Conservation (phyloP, 2,329 filamentous ascomycete genomes). For the Davidsoniella australis region DNA sequence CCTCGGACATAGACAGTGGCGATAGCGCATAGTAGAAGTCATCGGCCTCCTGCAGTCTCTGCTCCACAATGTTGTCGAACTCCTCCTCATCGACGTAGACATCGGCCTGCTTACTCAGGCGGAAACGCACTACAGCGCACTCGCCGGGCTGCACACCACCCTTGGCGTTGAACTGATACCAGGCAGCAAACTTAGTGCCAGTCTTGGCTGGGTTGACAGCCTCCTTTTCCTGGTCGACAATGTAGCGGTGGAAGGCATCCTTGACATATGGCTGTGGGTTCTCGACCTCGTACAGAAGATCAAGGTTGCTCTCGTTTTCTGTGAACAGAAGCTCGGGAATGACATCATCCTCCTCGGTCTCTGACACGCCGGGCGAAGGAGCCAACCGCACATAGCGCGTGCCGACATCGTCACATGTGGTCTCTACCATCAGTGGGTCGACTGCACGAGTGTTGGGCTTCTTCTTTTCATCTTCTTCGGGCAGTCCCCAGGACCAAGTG, state of each 20-base stretch:
- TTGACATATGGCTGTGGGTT: conserved; percentile 81
- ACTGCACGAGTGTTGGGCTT: conserved; percentile 63
- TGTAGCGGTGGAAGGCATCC: conserved; percentile 81
- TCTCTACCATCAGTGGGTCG: conserved; percentile 24
- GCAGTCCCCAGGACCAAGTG: conserved; percentile 88
- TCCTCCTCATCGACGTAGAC: conserved; percentile 79
- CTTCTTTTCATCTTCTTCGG: conserved; percentile 57
- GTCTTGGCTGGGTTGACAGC: conserved; percentile 64
- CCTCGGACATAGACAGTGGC: conserved; percentile 82
- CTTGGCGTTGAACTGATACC: conserved; percentile 82
- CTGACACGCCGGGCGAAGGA: conserved; percentile 68
- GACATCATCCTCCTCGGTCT: conserved; percentile 44
- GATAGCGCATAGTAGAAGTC: conserved; percentile 92
- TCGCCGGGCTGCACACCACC: conserved; percentile 78
- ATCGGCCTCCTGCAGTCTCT: conserved; percentile 74
- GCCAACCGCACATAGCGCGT: conserved; percentile 72
- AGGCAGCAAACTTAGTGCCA: conserved; percentile 81
- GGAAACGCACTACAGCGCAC: conserved; percentile 87
- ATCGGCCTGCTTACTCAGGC: conserved; percentile 59
- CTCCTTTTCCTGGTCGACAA: conserved; percentile 64
- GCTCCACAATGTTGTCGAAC: conserved; percentile 81
- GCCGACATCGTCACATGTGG: conserved; percentile 48
- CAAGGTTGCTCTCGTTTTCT: conserved; percentile 84
- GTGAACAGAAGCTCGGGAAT: conserved; percentile 78
- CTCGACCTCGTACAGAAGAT: conserved; percentile 56